Base-by-base conservation (phyloP, 2,329 filamentous ascomycete genomes). In the Claviceps sp. region DNA sequence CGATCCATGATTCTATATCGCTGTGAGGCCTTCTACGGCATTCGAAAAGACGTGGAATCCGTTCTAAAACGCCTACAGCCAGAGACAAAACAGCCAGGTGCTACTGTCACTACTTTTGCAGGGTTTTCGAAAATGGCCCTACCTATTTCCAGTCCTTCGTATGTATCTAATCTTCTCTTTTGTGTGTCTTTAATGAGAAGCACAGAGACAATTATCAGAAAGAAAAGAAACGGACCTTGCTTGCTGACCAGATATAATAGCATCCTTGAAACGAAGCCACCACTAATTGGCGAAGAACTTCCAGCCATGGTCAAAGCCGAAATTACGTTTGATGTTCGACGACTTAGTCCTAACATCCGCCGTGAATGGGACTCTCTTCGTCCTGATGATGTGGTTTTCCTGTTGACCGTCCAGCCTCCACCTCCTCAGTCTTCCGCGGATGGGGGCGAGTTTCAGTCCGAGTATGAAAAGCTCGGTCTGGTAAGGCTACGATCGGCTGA, bases 91-190 rank as follows among this genome's bases (percentile, higher is more conserved):
- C 77, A 77, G 42, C 73, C 79, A 39, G 85, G 83, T n/a, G 79
- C 81, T 56, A 83, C 78, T 0, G 74, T 71, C 5, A 83, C 78
- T 0, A 74, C 71, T 5, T 97, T 97, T 62, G 75, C 84, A 13
- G 91, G 93, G 0, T 89, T 87, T 60, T 94, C 91, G 2, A 88
- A 82, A 60, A 95, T 97, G 90, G 90, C 89, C 2, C 74, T 97
- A 50, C 84, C 88, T 1, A 93, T 96, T 53, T 76, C 80, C 17
- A 93, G 88, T 60, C 87, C 89, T 55, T 84, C 88, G 59, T 73
- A 61, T 56, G 69, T 64, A 23, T 43, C 4, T 14, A 9, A 6
- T 16, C 23, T 45, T 23, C 5, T 17, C 8, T 1, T 5, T 29
- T 17, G 16, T 5, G 23, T 17, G 16, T 20, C 16, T 40, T 20